Base-by-base conservation (phyloP, 768 basidiomycete species). In the Boletus rubescentipes region DNA sequence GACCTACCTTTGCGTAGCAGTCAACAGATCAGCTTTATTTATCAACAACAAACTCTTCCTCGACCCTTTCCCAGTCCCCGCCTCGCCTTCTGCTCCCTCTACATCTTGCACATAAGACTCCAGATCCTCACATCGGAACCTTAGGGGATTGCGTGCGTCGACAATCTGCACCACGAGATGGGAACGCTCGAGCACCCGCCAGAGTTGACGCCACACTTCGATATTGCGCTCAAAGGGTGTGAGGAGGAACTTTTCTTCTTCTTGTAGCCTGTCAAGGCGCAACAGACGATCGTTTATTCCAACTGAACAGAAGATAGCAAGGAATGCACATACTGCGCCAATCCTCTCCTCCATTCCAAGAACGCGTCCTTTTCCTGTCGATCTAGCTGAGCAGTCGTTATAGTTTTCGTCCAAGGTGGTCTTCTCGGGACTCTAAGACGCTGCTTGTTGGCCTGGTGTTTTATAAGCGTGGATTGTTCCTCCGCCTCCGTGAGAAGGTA, bases 151-250 rank as follows among this genome's bases (percentile, higher is more conserved):
- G 36, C 97, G 85, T 7, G 93, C 93, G 66, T 99, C 97, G 47
- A 97, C 91, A 46, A 99, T 96, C 71, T 98, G 93, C 2, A 98
- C 90, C 31, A 98, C 74, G 21, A 99, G 82, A 62, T 97, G 91
- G 2, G 96, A 97, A 20, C 94, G 83, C 73, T 99, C 97, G 9
- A 97, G 73, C 2, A 98, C 97, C 47, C 97, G 81, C 97, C 97
- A 99, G 9, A 99, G 80, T 65, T 99, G 97, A 39, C 97, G 79
- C 96, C 97, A 98, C 12, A 99, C 97, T 77, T 98, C 95, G 31
- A 99, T 73, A 66, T 98, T 99, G 45, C 94, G 88, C 67, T 99
- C 97, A 65, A 97, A 99, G 5, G 94, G 96, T 0, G 95, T 96
- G 1, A 98, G 77, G n/a, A 98, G 80, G 29, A 98, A 82, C 37